Conservation (phyloP, 495 filamentous ascomycete species). For the Hypomontagnella submonticulosa region DNA sequence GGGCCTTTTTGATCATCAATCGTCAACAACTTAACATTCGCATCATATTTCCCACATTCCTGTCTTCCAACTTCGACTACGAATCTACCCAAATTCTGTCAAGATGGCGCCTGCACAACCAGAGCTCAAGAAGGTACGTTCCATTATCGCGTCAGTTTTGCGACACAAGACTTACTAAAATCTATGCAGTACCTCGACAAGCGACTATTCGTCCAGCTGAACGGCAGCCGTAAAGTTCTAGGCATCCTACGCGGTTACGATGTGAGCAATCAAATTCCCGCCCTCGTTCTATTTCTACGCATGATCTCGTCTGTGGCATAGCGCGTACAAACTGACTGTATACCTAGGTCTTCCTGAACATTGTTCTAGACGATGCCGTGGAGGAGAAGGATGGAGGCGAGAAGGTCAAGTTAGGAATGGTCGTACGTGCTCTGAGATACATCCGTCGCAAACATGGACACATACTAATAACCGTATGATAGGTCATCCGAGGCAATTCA, state of each 20-base stretch:
- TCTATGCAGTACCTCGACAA: conserved; percentile 93
- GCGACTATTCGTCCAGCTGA: conserved; percentile 95
- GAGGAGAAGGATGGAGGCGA: conserved; percentile 94
- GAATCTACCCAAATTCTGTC: conserved; percentile 30
- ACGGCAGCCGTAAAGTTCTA: conserved; percentile 96
- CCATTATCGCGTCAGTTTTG: not conserved
- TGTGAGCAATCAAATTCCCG: conserved; percentile 63
- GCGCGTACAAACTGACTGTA: conserved; percentile 3
- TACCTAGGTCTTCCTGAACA: conserved; percentile 92
- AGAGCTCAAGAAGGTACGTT: conserved; percentile 92
- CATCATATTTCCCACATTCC: conserved; percentile 12
- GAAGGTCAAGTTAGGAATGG: conserved; percentile 91
- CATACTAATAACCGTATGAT: conserved; percentile 8
- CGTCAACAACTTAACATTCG: conserved; percentile 20
- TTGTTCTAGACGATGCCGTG: conserved; percentile 97
- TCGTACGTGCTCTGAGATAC: conserved; percentile 67
- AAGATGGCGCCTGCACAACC: conserved; percentile 99
- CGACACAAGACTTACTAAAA: conserved; percentile 19
- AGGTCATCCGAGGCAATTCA: conserved; percentile 90
- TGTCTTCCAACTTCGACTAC: conserved; percentile 17
- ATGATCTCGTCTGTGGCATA: not conserved
- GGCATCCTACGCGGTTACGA: conserved; percentile 95
- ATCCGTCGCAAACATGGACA: not conserved
- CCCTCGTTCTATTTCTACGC: not conserved
- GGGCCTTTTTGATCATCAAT: conserved; percentile 21